Conservation (phyloP, 306 rosid genomes). For the Citrullus amarus region DNA sequence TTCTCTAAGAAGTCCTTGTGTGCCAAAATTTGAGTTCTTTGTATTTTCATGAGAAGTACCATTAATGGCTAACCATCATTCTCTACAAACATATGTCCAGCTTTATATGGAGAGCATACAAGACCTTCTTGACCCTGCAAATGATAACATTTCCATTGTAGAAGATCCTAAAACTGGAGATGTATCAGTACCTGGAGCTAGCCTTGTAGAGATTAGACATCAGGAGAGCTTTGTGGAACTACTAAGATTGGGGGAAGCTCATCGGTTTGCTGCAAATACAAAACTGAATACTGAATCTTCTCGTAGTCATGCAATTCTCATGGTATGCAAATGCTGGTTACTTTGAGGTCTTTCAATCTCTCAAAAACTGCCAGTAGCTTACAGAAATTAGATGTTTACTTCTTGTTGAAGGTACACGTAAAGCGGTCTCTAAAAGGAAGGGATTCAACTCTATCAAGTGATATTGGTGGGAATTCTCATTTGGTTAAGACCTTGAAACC, state of each 20-base stretch:
- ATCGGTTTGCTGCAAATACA: constrained; percentile 94
- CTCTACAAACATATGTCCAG: constrained; percentile 32
- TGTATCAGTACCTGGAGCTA: constrained; percentile 95
- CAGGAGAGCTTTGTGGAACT: constrained; percentile 77
- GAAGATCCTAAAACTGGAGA: constrained; percentile 98
- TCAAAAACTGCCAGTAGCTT: constrained; percentile 19
- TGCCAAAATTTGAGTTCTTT: not conserved
- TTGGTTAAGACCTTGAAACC: constrained; percentile 60
- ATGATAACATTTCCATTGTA: constrained; percentile 75
- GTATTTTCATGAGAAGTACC: not conserved
- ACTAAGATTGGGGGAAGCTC: constrained; percentile 86
- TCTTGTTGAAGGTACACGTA: constrained; percentile 58
- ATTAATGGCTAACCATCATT: constrained; percentile 7
- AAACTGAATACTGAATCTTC: constrained; percentile 95
- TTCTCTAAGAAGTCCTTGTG: not conserved
- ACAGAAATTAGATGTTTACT: not conserved
- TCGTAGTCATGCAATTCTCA: constrained; percentile 94
- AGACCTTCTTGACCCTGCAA: constrained; percentile 87
- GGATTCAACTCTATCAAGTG: constrained; percentile 53
- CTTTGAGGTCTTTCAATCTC: constrained; percentile 14
- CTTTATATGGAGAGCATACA: constrained; percentile 98
- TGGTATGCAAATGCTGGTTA: constrained; percentile 41
- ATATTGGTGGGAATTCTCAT: constrained; percentile 49
- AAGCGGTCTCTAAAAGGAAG: constrained; percentile 70
- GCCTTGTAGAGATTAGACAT: constrained; percentile 69